Base-by-base conservation (phyloP, 1,139 yeast genomes). In the Meyerozyma guilliermondii region DNA sequence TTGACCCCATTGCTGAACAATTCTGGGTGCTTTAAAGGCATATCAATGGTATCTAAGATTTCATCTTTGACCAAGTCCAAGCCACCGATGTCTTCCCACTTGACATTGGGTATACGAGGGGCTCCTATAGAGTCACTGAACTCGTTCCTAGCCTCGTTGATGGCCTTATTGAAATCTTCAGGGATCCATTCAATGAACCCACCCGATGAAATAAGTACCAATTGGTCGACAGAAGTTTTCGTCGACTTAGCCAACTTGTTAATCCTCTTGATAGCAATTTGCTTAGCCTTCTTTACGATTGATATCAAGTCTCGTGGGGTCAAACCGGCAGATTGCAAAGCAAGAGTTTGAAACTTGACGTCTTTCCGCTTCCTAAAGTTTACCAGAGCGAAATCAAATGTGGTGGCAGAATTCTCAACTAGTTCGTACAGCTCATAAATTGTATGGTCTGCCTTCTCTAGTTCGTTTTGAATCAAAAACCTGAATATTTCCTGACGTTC, bases 61-160 rank as follows among this genome's bases (percentile, higher is more conserved):
- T 91, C 98, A 55, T 83, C 91, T 60, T 91, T 92, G 35, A 89
- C 96, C 39, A 83, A 61, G 47, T 88, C 96, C 51, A 92, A 71
- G 0, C 96, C 96, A 34, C 96, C 96, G 45, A 88, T 91, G 60
- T 88, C 96, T 53, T 84, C 91, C 98, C 98, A 92, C 46, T 83
- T 82, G 7, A 92, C 98, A 53, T 86, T 82, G 1, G 98, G 98
- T 50, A 92, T 92, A 50, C 91, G 75, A 13, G 98, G 98, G 0
- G 98, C 98, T 10, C 98, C 98, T 47, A 92, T 91, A 0, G 97
- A 85, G 52, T 88, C 96, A 56, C 95, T 84, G 61, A 85, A 89
- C 58, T 87, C 91, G 55, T 81, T 82, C 54, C 98, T 74, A 0
- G 97, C 97, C 44, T 79, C 84, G 44, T 82, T 79, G 41, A 89